These are phyloP conservation scores for Rhododendron vialii DNA, from an alignment of 148 eudicot genomes.

Conservation along the genomic window DNA sequence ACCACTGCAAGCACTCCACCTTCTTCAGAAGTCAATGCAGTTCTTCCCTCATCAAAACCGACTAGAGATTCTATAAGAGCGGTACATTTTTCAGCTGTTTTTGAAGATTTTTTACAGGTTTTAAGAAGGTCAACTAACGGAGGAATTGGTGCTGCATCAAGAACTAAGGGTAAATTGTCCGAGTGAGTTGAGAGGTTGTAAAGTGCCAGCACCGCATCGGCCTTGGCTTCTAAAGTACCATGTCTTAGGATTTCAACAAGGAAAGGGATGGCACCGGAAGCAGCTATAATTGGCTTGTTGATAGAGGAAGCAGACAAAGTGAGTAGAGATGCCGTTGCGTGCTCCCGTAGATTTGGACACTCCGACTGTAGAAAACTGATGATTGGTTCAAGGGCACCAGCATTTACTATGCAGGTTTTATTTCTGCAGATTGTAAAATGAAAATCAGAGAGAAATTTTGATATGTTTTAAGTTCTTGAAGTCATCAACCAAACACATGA, in stretches of 20 bases:
- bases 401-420: conserved; percentile 72
- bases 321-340: conserved; percentile 77
- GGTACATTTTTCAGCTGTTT: conserved; percentile 76
- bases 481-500: neutral
- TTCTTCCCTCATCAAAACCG: conserved; percentile 58
- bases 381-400: conserved; percentile 83
- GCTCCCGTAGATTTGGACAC: conserved; percentile 56
- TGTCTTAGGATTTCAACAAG: conserved; percentile 55
- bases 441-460: conserved; percentile 7
- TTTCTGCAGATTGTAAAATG: conserved; percentile 48
- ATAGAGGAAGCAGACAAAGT: conserved; percentile 81
- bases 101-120: conserved; percentile 68
- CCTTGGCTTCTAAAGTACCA: conserved; percentile 70
- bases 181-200: conserved; percentile 83
- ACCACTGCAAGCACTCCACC: conserved; percentile 91
- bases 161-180: conserved; percentile 42
- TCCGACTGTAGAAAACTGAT: conserved; percentile 53
- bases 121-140: conserved; percentile 56
- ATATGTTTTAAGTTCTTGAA: neutral
- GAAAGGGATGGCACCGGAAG: conserved; percentile 78
- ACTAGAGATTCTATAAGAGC: conserved; percentile 75
- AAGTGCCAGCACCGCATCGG: conserved; percentile 80
- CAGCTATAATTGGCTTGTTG: conserved; percentile 68
- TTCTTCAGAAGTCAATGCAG: conserved; percentile 54
- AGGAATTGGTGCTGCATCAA: conserved; percentile 59